phyloP scores from a whole-genome alignment of 768 basidiomycete species.

The Macrolepiota albuminosa region DNA sequence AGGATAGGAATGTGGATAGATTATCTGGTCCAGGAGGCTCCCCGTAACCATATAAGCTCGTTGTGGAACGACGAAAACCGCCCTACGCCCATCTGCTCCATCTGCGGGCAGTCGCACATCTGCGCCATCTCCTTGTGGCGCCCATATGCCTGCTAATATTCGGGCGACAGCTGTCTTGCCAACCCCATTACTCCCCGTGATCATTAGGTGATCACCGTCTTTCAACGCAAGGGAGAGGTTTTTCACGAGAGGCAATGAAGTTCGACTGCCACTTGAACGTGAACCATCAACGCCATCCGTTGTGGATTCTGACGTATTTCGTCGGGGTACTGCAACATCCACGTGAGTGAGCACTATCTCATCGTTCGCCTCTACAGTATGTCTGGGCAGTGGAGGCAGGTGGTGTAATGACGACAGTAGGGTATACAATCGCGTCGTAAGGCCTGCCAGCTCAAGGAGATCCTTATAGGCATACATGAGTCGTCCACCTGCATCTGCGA shows the following conservation, averaged over 20 bases:
- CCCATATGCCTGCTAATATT: conserved; percentile 89
- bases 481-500: conserved; percentile 95
- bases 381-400: conserved; percentile 47
- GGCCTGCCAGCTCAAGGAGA: conserved; percentile 88
- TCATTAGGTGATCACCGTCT: conserved; percentile 84
- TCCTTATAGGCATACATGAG: conserved; percentile 98
- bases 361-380: conserved; percentile 30
- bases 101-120: conserved; percentile 29
- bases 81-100: conserved; percentile 35
- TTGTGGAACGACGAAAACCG: conserved; percentile 87
- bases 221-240: conserved; percentile 60
- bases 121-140: conserved; percentile 38
- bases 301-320: conserved; percentile 3
- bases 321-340: conserved; percentile 59
- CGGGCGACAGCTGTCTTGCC: conserved; percentile 89
- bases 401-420: conserved; percentile 83
- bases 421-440: conserved; percentile 86
- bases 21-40: conserved; percentile 86
- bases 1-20: conserved; percentile 85
- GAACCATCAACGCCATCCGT: neutral
- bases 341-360: conserved; percentile 64
- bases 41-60: conserved; percentile 90
- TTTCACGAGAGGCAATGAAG: conserved; percentile 54
- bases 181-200: conserved; percentile 90
- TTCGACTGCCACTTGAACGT: conserved; percentile 10